Percentiles rank a stretch among this genome's conserved stretches.
Conservation (phyloP, 2,329 filamentous ascomycete genomes). For the Talaromyces sp. region DNA sequence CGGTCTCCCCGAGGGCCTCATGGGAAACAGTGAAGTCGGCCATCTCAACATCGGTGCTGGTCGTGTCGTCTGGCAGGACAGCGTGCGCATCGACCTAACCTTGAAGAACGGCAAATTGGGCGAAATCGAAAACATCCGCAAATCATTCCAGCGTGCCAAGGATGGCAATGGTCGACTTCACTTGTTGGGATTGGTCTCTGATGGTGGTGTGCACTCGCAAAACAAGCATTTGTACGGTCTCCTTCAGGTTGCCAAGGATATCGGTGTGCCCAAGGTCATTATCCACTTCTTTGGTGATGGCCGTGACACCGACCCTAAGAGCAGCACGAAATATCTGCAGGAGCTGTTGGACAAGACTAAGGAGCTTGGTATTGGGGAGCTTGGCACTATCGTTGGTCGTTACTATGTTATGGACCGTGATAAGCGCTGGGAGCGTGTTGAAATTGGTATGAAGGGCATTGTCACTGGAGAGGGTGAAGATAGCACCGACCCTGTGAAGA, state of each 20-base stretch:
- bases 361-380: conserved; percentile 80
- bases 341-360: conserved; percentile 75
- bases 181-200: conserved; percentile 84
- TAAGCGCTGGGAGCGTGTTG: conserved; percentile 96
- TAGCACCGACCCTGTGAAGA: conserved; percentile 77
- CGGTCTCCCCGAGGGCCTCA: conserved; percentile 90
- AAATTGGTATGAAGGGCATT: conserved; percentile 84
- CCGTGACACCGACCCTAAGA: conserved; percentile 97
- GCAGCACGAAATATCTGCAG: conserved; percentile 80
- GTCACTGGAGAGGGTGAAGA: conserved; percentile 83
- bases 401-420: conserved; percentile 99
- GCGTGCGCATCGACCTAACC: conserved; percentile 90
- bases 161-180: conserved; percentile 89
- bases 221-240: conserved; percentile 88
- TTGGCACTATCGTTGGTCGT: conserved; percentile 88
- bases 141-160: conserved; percentile 74
- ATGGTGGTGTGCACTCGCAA: conserved; percentile 95
- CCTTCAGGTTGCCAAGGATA: conserved; percentile 83
- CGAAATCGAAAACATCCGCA: conserved; percentile 72
- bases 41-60: conserved; percentile 98
- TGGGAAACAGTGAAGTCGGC: conserved; percentile 98
- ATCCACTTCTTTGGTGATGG: conserved; percentile 99
- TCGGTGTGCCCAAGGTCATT: conserved; percentile 83
- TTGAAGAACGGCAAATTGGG: conserved; percentile 81
- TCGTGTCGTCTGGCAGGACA: conserved; percentile 96